Evolutionary conservation across 1,284 basidiomycete genomes (phyloP).

Genomic region (Boletus albobrunnescens): DNA sequence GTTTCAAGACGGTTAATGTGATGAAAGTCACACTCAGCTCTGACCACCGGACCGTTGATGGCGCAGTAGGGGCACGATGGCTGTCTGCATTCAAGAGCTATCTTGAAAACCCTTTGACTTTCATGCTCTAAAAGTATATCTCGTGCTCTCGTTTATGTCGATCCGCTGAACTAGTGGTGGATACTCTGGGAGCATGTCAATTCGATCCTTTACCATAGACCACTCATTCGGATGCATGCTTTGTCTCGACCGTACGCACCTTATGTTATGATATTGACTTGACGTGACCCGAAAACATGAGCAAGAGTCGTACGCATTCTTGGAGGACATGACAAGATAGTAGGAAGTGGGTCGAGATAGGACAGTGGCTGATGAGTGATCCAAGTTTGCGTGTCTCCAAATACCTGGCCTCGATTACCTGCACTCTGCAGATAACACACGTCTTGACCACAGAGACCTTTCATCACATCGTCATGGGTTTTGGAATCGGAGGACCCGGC

Average conservation of each 20-base stretch:
- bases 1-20: constrained; percentile 86
- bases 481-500: constrained; percentile 1
- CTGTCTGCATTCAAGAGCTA: constrained; percentile 94
- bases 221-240: constrained; percentile 16
- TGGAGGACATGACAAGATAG: too few relatives aligned
- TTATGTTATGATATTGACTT: constrained; percentile 20
- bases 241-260: constrained; percentile 13
- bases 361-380: too few relatives aligned
- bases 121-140: constrained; percentile 69
- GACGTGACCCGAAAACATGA: background rate
- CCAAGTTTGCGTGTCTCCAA: background rate
- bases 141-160: constrained; percentile 1
- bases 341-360: too few relatives aligned
- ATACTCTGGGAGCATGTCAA: constrained; percentile 4
- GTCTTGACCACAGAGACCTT: background rate
- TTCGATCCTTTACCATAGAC: constrained; percentile 25
- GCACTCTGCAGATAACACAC: background rate
- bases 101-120: constrained; percentile 93
- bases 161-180: background rate
- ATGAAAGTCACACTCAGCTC: constrained; percentile 97
- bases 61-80: constrained; percentile 89
- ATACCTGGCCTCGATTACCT: too few relatives aligned
- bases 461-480: constrained; percentile 9
- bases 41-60: constrained; percentile 95
- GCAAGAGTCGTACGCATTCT: background rate